phyloP scores from a whole-genome alignment of 768 basidiomycete species.

The Agrocybe chaxingu region DNA sequence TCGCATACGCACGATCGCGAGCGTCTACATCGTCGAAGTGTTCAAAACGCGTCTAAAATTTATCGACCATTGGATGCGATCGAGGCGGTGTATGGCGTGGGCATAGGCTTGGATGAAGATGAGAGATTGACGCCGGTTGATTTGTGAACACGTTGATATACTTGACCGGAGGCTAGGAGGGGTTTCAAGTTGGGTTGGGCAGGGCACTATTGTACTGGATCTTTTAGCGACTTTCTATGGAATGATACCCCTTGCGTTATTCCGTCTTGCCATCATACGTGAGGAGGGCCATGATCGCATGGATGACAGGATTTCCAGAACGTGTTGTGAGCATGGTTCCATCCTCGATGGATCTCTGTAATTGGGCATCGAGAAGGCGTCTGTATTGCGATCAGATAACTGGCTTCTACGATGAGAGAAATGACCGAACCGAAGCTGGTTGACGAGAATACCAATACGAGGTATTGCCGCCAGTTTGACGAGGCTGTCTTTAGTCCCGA shows the following conservation, averaged over 20 bases:
- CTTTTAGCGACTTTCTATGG: no score
- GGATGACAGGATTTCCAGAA: constrained; percentile 50
- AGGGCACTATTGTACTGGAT: no score
- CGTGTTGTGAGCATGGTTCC: constrained; percentile 46
- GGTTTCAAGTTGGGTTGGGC: no score
- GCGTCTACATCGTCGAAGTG: constrained; percentile 9
- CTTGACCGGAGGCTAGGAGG: no score
- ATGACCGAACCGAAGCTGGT: constrained; percentile 66
- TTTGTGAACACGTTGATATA: no score
- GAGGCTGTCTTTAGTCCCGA: constrained; percentile 48
- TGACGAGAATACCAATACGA: constrained; percentile 87
- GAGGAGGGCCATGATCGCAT: constrained; percentile 33
- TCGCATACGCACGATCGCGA: constrained; percentile 5
- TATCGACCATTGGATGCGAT: no score
- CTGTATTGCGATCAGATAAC: constrained; percentile 28
- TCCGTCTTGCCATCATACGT: constrained; percentile 28
- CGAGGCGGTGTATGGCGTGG: no score
- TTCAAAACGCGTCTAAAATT: background rate
- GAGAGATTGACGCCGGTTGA: no score
- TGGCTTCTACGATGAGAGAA: background rate
- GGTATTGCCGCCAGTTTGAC: constrained; percentile 80
- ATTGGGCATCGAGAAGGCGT: constrained; percentile 65
- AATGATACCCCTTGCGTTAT: constrained; percentile 6
- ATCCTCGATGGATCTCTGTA: constrained; percentile 62
- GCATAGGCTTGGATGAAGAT: no score